Base-by-base conservation (phyloP, 2,329 filamentous ascomycete species). In the Talaromyces sp. region DNA sequence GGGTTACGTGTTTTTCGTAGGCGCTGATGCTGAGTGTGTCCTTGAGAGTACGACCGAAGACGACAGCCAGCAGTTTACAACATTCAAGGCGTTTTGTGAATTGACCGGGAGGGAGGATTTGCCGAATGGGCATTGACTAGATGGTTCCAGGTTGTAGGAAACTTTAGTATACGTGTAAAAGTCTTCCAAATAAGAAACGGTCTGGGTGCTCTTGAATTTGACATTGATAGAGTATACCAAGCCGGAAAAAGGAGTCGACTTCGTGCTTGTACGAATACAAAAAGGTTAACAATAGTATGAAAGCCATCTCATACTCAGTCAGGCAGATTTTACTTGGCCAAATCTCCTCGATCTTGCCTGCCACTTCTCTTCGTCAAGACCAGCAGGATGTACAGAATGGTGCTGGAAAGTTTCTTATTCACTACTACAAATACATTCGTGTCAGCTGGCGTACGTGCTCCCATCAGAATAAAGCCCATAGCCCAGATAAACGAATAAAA, bases 11-110 rank as follows among this genome's bases (percentile, higher is more conserved):
- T 93, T 86, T 75, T 93, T 93, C 71, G 90, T 97, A 3, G 95
- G 95, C 1, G 90, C 95, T 2, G 93, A 90, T 18, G 93, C 95
- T 0, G 90, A 96, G 76, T 82, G 90, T 39, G 84, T 93, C 2
- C 78, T 98, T 58, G 89, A 96, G 79, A 91, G 80, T 65, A 80
- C 79, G 1, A 82, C 73, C 0, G 78, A 82, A 0, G 86, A 86
- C 28, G 78, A 82, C 0, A 86, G 86, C 28, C 88, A 92, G 62
- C 86, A 89, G 61, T 89, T 98, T 68, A 89, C 89, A 28, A 93
- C 90, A 0, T 99, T 96, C 81, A 95, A 93, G 80, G 95, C 93
- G 0, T 97, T 96, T 75, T 96, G 92, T 71, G 93, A 97, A 80
- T 82, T 96, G 65, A 85, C 87, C 12, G 80, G 77, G 23, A 76